Percentiles rank a stretch among this genome's conserved stretches.
Evolutionary conservation across 2,329 filamentous ascomycete species (phyloP).

Genomic region (Fusarium abutilonis): DNA sequence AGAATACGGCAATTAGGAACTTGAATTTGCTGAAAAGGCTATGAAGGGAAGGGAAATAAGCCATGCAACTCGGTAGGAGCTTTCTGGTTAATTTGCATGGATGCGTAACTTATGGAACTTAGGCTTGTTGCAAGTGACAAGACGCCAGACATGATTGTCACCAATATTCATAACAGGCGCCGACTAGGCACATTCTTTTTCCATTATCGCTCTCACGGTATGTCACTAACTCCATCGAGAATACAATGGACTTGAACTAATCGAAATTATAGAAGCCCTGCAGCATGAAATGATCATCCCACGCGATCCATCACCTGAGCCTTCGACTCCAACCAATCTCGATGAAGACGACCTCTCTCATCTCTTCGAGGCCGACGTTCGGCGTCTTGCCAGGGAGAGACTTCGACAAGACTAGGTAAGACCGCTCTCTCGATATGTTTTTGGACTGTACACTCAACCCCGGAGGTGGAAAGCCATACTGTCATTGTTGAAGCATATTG

Average conservation of each 20-base stretch:
- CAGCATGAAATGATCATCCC: slow-evolving; percentile 37
- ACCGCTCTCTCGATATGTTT: no score
- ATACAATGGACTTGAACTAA: not conserved
- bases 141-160: no score
- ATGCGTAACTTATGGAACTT: not conserved
- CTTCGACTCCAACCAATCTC: not conserved
- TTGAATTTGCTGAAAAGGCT: slow-evolving; percentile 35
- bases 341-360: not conserved
- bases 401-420: slow-evolving; percentile 25
- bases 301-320: slow-evolving; percentile 8
- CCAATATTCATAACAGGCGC: no score
- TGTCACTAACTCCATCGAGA: not conserved
- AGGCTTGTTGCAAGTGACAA: slow-evolving; percentile 4
- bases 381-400: slow-evolving; percentile 25
- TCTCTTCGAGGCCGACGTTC: slow-evolving; percentile 26
- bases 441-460: no score
- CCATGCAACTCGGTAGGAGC: slow-evolving; percentile 36
- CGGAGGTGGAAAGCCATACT: fast-evolving
- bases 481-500: not conserved
- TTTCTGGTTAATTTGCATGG: no score
- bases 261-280: slow-evolving; percentile 27
- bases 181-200: slow-evolving; percentile 18
- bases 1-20: not conserved
- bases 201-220: slow-evolving; percentile 36
- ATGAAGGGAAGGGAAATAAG: slow-evolving; percentile 44